phyloP scores from a whole-genome alignment of 257 asterid genomes.

The Nicotiana sylvestris region DNA sequence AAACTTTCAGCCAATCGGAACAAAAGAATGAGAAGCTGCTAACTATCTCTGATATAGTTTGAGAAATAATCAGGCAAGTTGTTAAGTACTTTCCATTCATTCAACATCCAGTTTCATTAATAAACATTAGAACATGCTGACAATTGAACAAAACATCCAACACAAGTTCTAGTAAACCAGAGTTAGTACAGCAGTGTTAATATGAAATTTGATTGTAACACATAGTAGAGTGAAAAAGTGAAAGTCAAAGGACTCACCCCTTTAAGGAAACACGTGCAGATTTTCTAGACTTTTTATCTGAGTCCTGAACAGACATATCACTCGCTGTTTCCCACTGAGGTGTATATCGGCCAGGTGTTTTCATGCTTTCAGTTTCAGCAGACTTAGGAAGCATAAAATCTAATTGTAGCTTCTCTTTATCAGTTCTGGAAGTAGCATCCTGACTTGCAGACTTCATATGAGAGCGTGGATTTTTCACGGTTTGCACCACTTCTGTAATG shows the following conservation, averaged over 20 bases:
- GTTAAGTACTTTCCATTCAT: background rate
- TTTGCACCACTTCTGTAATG: constrained; percentile 79
- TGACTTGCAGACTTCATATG: constrained; percentile 45
- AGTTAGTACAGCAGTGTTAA: background rate
- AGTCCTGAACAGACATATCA: constrained; percentile 32
- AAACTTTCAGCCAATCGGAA: background rate
- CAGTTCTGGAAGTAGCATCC: constrained; percentile 31
- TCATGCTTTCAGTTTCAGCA: constrained; percentile 37
- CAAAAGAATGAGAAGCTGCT: background rate
- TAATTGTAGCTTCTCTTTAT: constrained; percentile 31
- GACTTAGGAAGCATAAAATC: constrained; percentile 76
- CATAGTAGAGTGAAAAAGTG: background rate
- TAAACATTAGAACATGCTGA: background rate
- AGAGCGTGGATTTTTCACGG: constrained; percentile 72
- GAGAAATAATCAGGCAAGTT: background rate
- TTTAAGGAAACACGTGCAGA: constrained; percentile 54
- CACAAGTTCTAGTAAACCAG: background rate
- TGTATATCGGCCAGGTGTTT: constrained; percentile 44
- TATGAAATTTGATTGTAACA: background rate
- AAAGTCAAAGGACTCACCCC: constrained; percentile 45
- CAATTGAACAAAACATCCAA: background rate
- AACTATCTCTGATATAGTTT: background rate
- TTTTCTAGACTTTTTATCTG: constrained; percentile 43
- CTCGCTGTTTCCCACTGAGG: constrained; percentile 29
- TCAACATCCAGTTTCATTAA: background rate